Evolutionary conservation across 352 stramenopile genomes (phyloP).

Genomic region (Pythium chondricola): DNA sequence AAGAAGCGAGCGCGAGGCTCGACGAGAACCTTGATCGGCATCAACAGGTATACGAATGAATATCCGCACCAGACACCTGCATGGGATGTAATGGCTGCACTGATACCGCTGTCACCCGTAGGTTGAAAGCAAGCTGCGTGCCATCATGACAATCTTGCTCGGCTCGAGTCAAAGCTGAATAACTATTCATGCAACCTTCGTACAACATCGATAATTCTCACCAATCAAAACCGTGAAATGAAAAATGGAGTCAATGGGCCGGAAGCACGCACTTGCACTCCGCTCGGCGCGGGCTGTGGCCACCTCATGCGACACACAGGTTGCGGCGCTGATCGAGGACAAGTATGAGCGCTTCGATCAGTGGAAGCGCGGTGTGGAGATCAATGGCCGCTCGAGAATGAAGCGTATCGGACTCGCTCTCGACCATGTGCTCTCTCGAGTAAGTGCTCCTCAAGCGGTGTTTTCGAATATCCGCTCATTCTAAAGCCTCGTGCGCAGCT

Average conservation of each 20-base stretch:
- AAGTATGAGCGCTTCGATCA: slow-evolving; percentile 42
- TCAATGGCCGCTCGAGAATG: slow-evolving; percentile 14
- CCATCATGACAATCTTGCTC: slow-evolving; percentile 19
- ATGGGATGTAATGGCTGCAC: no score
- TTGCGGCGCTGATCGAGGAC: slow-evolving; percentile 19
- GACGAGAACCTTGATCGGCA: slow-evolving; percentile 12
- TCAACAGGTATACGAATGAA: slow-evolving; percentile 8
- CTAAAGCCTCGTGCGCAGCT: slow-evolving; percentile 26
- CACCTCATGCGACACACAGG: slow-evolving; percentile 30
- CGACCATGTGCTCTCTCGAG: slow-evolving; percentile 38
- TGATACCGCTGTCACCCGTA: not conserved
- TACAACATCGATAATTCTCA: slow-evolving; percentile 14
- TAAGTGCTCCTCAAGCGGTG: slow-evolving; percentile 11
- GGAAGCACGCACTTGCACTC: no score
- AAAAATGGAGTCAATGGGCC: no score
- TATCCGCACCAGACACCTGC: no score
- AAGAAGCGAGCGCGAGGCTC: slow-evolving; percentile 1
- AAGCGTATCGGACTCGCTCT: slow-evolving; percentile 37
- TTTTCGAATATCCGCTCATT: not conserved
- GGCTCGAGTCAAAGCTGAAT: slow-evolving; percentile 12
- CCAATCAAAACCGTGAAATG: no score
- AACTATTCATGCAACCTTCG: slow-evolving; percentile 8
- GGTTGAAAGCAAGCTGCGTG: slow-evolving; percentile 18
- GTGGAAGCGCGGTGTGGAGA: slow-evolving; percentile 36
- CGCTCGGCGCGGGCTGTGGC: no score